These are phyloP conservation scores for Chrysosporium keratinophilum DNA, from an alignment of 2,329 filamentous ascomycete species.

Conservation along the genomic window DNA sequence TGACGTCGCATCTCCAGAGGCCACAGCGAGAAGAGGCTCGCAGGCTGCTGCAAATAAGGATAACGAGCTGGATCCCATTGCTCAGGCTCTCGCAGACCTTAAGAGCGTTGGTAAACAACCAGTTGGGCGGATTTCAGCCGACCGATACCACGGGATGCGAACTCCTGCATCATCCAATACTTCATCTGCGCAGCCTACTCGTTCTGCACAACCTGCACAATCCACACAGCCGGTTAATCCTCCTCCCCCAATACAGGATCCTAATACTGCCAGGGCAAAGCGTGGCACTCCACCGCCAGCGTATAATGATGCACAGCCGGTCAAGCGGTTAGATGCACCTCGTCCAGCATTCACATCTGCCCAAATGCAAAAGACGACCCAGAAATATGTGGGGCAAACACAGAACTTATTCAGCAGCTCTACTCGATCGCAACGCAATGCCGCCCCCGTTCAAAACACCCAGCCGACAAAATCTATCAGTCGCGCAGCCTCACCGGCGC, in stretches of 20 bases:
- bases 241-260: constrained; percentile 17
- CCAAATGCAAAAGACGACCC: constrained; percentile 90
- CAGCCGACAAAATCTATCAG: constrained; percentile 29
- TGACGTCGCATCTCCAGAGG: constrained; percentile 70
- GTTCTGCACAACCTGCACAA: too few relatives aligned
- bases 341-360: constrained; percentile 84
- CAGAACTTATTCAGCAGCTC: constrained; percentile 57
- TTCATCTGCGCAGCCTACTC: constrained; percentile 17
- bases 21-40: constrained; percentile 34
- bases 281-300: constrained; percentile 75
- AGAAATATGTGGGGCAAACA: constrained; percentile 76
- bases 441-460: constrained; percentile 18
- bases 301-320: constrained; percentile 58
- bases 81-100: constrained; percentile 79
- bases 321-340: constrained; percentile 74
- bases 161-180: constrained; percentile 56
- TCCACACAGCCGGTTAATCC: background rate
- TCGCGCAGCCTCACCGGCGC: constrained; percentile 29
- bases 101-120: constrained; percentile 79
- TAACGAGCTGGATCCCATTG: constrained; percentile 76
- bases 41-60: constrained; percentile 34
- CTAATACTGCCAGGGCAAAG: constrained; percentile 40
- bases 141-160: constrained; percentile 85
- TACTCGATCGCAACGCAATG: constrained; percentile 25
- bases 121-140: constrained; percentile 77